Conservation (phyloP, 768 basidiomycete genomes). For the Leccinum truebloodii region DNA sequence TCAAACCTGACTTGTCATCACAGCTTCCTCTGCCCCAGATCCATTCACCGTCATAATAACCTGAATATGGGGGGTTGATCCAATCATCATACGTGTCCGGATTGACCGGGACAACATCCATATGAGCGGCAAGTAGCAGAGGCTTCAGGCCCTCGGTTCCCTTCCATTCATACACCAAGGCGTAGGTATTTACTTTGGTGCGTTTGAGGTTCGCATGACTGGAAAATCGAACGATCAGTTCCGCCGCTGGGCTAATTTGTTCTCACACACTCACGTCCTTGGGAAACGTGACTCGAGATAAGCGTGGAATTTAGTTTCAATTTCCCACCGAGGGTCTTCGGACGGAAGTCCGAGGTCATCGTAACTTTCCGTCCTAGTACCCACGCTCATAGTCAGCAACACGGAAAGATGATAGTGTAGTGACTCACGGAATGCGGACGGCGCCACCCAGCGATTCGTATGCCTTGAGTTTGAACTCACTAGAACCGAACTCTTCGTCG, state of each 20-base stretch:
- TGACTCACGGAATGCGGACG: too few species aligned
- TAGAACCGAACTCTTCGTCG: too few species aligned
- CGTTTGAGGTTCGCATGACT: conserved; percentile 51
- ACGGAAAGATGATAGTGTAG: background rate
- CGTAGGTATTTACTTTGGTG: conserved; percentile 22
- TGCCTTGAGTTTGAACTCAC: too few species aligned
- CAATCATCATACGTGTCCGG: conserved; percentile 30
- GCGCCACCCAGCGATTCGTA: too few species aligned
- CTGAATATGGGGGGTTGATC: conserved; percentile 20
- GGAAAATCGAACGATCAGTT: background rate
- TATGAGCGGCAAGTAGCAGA: too few species aligned
- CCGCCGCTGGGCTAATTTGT: background rate
- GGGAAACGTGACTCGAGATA: conserved; percentile 52
- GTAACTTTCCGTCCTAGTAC: conserved; percentile 50
- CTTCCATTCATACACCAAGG: too few species aligned
- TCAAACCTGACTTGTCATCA: conserved; percentile 18
- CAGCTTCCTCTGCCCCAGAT: too few species aligned
- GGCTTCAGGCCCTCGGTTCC: too few species aligned
- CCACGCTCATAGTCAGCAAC: background rate
- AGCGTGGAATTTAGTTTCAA: conserved; percentile 27
- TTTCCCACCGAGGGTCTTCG: conserved; percentile 45
- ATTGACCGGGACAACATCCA: too few species aligned
- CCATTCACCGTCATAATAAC: too few species aligned
- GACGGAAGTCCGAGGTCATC: conserved; percentile 51
- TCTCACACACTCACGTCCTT: conserved; percentile 44